Conservation (phyloP, 2,329 filamentous ascomycete genomes). For the Fusarium kyushuense region DNA sequence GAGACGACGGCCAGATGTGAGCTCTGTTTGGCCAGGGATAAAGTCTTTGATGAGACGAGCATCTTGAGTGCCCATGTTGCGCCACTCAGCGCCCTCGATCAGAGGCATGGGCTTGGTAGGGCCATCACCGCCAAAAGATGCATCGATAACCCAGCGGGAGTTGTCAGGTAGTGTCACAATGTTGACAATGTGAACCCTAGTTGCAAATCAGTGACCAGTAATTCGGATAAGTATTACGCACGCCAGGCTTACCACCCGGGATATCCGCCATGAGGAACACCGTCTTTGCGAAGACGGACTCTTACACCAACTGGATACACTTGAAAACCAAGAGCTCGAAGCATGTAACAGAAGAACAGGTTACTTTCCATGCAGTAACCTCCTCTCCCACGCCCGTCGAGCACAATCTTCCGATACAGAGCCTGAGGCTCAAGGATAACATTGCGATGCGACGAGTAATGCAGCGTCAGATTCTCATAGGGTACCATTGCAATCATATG, state of each 20-base stretch:
- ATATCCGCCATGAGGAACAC: conserved; percentile 58
- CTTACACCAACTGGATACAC: conserved; percentile 69
- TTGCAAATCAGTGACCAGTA: background rate
- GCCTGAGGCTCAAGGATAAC: conserved; percentile 60
- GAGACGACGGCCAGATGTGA: conserved; percentile 56
- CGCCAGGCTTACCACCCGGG: conserved; percentile 57
- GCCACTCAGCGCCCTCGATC: conserved; percentile 55
- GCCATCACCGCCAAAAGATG: conserved; percentile 73
- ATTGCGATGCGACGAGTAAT: conserved; percentile 59
- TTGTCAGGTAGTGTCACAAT: conserved; percentile 66
- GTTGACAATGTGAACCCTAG: conserved; percentile 69
- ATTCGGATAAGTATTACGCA: conserved; percentile 32
- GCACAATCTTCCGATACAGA: conserved; percentile 64
- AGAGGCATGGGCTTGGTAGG: conserved; percentile 69
- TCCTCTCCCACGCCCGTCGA: conserved; percentile 57
- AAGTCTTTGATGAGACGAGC: conserved; percentile 65
- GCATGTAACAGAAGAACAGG: conserved; percentile 65
- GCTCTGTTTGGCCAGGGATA: conserved; percentile 60
- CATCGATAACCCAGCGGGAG: conserved; percentile 67
- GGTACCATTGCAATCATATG: conserved; percentile 64
- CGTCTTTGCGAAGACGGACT: conserved; percentile 56
- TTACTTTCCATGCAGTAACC: conserved; percentile 73
- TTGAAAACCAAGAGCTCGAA: conserved; percentile 64
- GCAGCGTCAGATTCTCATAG: conserved; percentile 68
- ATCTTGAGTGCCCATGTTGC: conserved; percentile 67